A percentile compares a stretch with the other conserved stretches of the same genome.
Evolutionary conservation across 306 rosid species (phyloP).

Genomic region (Prinsepia uniflora): DNA sequence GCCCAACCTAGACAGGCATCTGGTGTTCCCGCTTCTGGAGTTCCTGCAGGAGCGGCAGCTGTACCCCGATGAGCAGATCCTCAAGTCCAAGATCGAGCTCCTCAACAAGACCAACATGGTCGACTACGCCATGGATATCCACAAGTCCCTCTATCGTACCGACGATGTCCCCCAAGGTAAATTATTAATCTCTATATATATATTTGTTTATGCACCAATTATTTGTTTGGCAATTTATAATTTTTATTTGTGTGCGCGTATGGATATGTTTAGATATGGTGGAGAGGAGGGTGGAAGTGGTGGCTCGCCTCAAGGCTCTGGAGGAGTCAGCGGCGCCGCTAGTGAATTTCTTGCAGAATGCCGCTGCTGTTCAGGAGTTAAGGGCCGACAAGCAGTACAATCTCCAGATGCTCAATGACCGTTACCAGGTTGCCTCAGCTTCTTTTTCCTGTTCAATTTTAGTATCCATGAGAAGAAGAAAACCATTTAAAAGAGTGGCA

Average conservation of each 20-base stretch:
- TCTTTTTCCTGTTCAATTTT: background rate
- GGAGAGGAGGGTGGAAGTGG: slow-evolving; percentile 53
- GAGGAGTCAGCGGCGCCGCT: slow-evolving; percentile 90
- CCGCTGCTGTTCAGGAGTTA: slow-evolving; percentile 78
- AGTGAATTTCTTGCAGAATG: slow-evolving; percentile 66
- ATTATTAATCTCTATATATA: background rate
- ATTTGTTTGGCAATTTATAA: too few relatives aligned
- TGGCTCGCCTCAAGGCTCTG: slow-evolving; percentile 48
- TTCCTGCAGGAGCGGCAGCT: slow-evolving; percentile 78
- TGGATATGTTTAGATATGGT: slow-evolving; percentile 17
- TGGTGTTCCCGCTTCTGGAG: slow-evolving; percentile 82
- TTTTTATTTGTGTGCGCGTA: background rate
- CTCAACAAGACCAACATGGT: slow-evolving; percentile 94
- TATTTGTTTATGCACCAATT: too few relatives aligned
- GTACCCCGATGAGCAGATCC: slow-evolving; percentile 70
- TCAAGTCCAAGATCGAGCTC: slow-evolving; percentile 81
- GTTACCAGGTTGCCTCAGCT: slow-evolving; percentile 60
- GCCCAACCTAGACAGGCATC: slow-evolving; percentile 76
- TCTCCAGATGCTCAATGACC: slow-evolving; percentile 85
- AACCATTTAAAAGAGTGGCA: background rate
- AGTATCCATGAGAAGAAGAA: background rate
- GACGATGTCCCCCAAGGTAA: slow-evolving; percentile 80
- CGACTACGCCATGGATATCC: slow-evolving; percentile 92
- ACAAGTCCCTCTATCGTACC: slow-evolving; percentile 78
- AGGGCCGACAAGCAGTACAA: slow-evolving; percentile 83